Percentiles rank a stretch among this genome's conserved stretches.
These are phyloP conservation scores for Thielaviopsis populi DNA, from an alignment of 2,329 filamentous ascomycete species.

Conservation along the genomic window DNA sequence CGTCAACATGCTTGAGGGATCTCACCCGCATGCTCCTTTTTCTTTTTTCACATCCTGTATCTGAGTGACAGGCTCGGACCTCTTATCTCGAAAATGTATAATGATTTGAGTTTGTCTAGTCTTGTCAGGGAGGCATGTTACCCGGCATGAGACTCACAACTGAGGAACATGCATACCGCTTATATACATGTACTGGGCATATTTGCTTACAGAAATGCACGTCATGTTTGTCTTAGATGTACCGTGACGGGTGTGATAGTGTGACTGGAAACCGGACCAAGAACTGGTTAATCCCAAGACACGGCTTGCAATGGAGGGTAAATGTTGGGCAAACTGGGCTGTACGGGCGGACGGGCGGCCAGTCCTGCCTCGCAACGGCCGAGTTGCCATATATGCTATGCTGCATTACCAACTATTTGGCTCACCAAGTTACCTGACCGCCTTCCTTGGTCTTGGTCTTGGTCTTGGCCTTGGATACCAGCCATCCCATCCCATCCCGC, in stretches of 20 bases:
- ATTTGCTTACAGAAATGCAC: background rate
- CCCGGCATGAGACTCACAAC: background rate
- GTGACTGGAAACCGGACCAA: background rate
- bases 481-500: background rate
- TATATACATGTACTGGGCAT: background rate
- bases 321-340: background rate
- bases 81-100: background rate
- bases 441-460: no score
- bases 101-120: background rate
- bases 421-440: background rate
- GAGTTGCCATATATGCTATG: background rate
- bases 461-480: background rate
- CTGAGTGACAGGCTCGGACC: background rate
- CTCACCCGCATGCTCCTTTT: background rate
- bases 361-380: background rate
- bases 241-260: background rate
- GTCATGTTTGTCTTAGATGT: background rate
- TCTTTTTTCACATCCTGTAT: background rate
- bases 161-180: background rate
- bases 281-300: background rate
- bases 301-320: background rate
- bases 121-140: background rate
- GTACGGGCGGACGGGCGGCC: background rate
- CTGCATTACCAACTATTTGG: background rate
- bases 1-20: background rate